Conservation (phyloP, 345 rosid genomes). For the Erodium maritimum region DNA sequence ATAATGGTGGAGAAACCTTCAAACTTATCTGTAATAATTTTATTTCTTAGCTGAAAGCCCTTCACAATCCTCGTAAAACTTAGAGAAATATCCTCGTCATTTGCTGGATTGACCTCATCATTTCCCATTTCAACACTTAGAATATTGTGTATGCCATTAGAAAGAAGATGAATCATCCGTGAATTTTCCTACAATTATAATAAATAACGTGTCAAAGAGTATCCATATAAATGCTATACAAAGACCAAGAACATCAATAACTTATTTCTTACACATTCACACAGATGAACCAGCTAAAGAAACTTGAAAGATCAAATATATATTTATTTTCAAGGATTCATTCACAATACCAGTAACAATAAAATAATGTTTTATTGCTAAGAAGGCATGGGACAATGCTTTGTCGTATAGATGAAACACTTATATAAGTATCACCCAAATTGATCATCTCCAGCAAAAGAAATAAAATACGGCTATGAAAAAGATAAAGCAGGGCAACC, state of each 20-base stretch:
- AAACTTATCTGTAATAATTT: slow-evolving; percentile 35
- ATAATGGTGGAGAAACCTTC: slow-evolving; percentile 34
- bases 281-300: too few species aligned
- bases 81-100: slow-evolving; percentile 31
- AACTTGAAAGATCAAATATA: too few species aligned
- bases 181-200: slow-evolving; percentile 34
- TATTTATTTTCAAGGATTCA: too few species aligned
- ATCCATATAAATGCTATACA: background rate
- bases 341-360: too few species aligned
- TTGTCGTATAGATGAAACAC: too few species aligned
- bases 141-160: slow-evolving; percentile 21
- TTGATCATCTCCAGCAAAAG: too few species aligned
- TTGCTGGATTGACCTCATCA: slow-evolving; percentile 20
- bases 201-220: slow-evolving; percentile 10
- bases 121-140: slow-evolving; percentile 23
- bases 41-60: slow-evolving; percentile 37
- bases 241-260: background rate
- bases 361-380: too few species aligned
- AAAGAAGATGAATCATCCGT: slow-evolving; percentile 19
- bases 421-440: too few species aligned
- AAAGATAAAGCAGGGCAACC: too few species aligned
- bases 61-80: slow-evolving; percentile 38
- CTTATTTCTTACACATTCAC: too few species aligned
- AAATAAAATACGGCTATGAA: too few species aligned
- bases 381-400: too few species aligned